phyloP scores from a whole-genome alignment of 163 green algal species.

The Scenedesmus sp. region DNA sequence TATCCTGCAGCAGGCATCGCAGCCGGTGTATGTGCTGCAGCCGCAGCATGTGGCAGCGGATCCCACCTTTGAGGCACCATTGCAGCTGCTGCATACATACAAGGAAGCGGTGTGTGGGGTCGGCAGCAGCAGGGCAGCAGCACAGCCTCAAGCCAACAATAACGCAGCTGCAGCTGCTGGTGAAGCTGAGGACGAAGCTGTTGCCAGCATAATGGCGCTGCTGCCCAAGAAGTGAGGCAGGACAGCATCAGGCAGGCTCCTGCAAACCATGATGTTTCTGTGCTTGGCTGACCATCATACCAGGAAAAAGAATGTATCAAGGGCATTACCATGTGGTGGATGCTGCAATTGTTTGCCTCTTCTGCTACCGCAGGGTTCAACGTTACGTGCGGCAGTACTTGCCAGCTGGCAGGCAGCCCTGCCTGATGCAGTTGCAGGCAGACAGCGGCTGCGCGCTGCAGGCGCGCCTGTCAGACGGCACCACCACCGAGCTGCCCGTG shows the following conservation, averaged over 20 bases:
- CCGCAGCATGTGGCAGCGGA: background rate
- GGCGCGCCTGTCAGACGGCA: background rate
- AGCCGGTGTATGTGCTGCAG: background rate
- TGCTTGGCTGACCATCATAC: too few relatives aligned
- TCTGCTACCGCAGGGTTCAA: background rate
- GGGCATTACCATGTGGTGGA: background rate
- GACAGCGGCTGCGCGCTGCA: background rate
- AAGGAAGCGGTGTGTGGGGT: background rate
- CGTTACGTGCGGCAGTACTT: background rate
- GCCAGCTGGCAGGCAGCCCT: background rate
- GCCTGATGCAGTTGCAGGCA: background rate
- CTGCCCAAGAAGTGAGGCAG: background rate
- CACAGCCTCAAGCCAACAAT: background rate
- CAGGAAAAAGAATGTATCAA: too few relatives aligned
- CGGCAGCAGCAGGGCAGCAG: background rate
- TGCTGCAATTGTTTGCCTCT: background rate
- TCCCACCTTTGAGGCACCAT: background rate
- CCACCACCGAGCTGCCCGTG: background rate
- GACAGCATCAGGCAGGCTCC: background rate
- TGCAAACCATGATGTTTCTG: too few relatives aligned
- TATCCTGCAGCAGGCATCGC: background rate
- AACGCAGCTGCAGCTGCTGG: too few relatives aligned
- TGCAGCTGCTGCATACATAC: background rate
- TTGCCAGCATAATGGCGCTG: background rate
- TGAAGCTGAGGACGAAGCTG: background rate